Percentiles rank a stretch among this genome's conserved stretches.
These are phyloP conservation scores for Taphrina betulina DNA, from an alignment of 1,139 yeast species.

Conservation along the genomic window DNA sequence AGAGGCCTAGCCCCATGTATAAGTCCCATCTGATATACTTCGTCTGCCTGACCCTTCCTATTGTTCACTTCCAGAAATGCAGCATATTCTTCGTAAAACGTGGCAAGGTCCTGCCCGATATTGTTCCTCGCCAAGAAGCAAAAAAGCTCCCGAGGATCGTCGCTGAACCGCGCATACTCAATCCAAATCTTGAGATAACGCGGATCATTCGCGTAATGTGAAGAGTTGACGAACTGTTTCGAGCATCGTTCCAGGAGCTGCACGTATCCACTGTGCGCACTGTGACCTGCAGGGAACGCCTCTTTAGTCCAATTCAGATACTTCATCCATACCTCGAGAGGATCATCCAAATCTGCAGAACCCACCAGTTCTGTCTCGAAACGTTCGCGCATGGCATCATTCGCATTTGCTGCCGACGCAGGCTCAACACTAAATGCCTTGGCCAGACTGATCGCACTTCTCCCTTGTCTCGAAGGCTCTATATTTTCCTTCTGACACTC, in stretches of 20 bases:
- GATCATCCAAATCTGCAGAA: conserved; percentile 71
- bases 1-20: conserved; percentile 63
- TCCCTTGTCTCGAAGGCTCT: conserved; percentile 65
- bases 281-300: conserved; percentile 66
- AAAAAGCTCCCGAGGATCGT: conserved; percentile 70
- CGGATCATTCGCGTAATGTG: conserved; percentile 74
- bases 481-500: conserved; percentile 82
- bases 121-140: conserved; percentile 68
- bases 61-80: conserved; percentile 57
- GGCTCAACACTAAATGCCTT: conserved; percentile 47
- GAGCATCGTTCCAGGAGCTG: conserved; percentile 71
- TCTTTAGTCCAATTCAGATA: conserved; percentile 72
- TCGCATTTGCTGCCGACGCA: conserved; percentile 24
- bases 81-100: conserved; percentile 81
- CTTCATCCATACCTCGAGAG: conserved; percentile 67
- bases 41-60: conserved; percentile 59
- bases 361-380: conserved; percentile 52
- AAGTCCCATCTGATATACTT: conserved; percentile 64
- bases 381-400: conserved; percentile 35
- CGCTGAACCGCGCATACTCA: conserved; percentile 66
- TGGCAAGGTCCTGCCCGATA: conserved; percentile 66
- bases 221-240: conserved; percentile 61
- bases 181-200: conserved; percentile 80
- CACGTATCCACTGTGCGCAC: conserved; percentile 66
- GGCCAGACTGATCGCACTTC: conserved; percentile 63